Conservation (phyloP, 164 flowering plant species). For the Vitis labrusca region DNA sequence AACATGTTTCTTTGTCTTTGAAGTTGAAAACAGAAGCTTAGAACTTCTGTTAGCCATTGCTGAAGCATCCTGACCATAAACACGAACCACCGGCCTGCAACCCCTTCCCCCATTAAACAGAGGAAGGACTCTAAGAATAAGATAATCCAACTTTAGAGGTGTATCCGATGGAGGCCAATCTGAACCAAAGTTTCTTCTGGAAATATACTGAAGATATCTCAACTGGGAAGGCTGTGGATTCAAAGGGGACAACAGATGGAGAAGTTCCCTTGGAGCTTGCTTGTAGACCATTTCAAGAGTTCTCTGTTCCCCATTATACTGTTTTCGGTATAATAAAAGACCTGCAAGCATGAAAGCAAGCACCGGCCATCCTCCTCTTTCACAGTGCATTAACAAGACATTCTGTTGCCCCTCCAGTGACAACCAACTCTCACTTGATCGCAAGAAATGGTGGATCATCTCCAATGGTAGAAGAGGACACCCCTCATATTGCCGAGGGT, state of each 20-base stretch:
- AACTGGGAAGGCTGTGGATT: constrained; percentile 94
- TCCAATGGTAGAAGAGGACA: constrained; percentile 83
- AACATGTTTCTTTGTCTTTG: constrained; percentile 48
- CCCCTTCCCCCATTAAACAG: constrained; percentile 62
- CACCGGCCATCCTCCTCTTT: constrained; percentile 97
- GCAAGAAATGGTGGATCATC: constrained; percentile 87
- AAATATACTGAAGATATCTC: constrained; percentile 91
- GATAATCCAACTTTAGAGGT: constrained; percentile 66
- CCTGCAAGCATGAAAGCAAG: constrained; percentile 96
- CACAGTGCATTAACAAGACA: constrained; percentile 92
- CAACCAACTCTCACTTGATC: constrained; percentile 93
- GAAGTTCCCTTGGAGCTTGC: constrained; percentile 92
- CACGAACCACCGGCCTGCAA: constrained; percentile 78
- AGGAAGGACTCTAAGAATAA: constrained; percentile 76
- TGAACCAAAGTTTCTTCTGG: constrained; percentile 66
- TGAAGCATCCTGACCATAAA: constrained; percentile 81
- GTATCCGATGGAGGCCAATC: constrained; percentile 87
- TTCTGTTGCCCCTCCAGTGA: constrained; percentile 90
- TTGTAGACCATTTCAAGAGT: constrained; percentile 95
- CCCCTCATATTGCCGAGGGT: constrained; percentile 85
- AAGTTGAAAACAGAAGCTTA: constrained; percentile 68
- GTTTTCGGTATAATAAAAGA: constrained; percentile 78
- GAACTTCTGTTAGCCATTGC: constrained; percentile 54
- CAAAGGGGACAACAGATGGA: constrained; percentile 73
- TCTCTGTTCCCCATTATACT: constrained; percentile 87